A percentile compares a stretch with the other conserved stretches of the same genome.
phyloP scores from a whole-genome alignment of 192 early-diverging fungal genomes.

The Backusella circina region DNA sequence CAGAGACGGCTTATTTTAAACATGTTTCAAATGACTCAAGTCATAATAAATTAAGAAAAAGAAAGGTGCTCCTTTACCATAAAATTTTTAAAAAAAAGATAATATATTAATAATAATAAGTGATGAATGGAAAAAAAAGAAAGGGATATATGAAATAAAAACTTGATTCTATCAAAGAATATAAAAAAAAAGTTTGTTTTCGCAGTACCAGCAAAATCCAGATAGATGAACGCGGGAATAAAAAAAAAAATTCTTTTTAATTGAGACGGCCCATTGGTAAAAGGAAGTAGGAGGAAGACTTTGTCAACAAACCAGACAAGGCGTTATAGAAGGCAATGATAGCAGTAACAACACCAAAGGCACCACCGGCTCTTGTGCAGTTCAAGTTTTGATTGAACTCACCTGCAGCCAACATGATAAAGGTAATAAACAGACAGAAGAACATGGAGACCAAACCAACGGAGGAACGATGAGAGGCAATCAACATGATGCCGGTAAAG shows the following conservation, averaged over 20 bases:
- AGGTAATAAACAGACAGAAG: slow-evolving; percentile 63
- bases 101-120: neutral
- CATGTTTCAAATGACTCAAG: neutral
- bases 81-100: neutral
- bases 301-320: slow-evolving; percentile 54
- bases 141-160: neutral
- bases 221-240: neutral
- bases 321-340: slow-evolving; percentile 76
- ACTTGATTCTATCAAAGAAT: neutral
- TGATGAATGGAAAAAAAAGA: neutral
- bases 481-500: slow-evolving; percentile 66
- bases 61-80: neutral
- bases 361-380: slow-evolving; percentile 62
- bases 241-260: slow-evolving; percentile 14
- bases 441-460: slow-evolving; percentile 63
- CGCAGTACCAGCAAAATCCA: neutral
- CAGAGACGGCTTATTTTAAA: neutral
- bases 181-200: neutral
- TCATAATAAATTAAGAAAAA: neutral
- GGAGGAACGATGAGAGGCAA: slow-evolving; percentile 61
- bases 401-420: slow-evolving; percentile 60
- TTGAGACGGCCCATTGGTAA: slow-evolving; percentile 41
- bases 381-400: slow-evolving; percentile 46
- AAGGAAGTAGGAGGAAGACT: slow-evolving; percentile 48
- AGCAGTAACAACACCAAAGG: slow-evolving; percentile 69